Evolutionary conservation across 2,329 filamentous ascomycete genomes (phyloP), one percentile per base, ranked within the genome.

Genomic region (Sporothrix sp.): DNA sequence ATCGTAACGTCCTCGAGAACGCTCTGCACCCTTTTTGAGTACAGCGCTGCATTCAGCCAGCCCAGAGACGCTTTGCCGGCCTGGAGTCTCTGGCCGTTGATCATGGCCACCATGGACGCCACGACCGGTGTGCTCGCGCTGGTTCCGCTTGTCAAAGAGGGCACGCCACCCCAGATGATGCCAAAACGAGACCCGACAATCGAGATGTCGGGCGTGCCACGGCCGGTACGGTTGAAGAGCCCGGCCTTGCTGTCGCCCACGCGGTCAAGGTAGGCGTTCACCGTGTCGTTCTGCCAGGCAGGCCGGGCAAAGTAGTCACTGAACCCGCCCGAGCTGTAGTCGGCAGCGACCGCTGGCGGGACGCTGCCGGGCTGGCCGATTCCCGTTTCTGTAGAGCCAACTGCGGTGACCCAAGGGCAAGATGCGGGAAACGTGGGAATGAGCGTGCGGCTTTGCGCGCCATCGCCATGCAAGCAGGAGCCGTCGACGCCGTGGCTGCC

Each of bases 341-440:
- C 57, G 2, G 67, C 73, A 2, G 57, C 60, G 0, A 68, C 68
- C 4, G 65, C 60, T 3, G 58, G 56, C 2, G 56, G 57, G 4
- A 23, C 14, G 56, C 66, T 32, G 45, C 66, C 35, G 23, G 35
- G 32, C 7, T 20, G 27, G 6, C 14, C 16, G n/a, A 28, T 35
- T 10, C 36, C 46, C 11, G 27, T 28, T 4, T 49, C 44, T 1
- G 79, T 81, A 1, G 76, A 82, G 7, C 84, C 84, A 1, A 87
- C 76, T 2, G 74, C 67, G 0, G 84, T 87, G 7, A 86, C 75
- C 62, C 78, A 87, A 0, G 82, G 83, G 58, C 84, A 87, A 0
- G 75, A 74, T 0, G 75, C 76, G 0, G 84, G 84, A 64, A 86
- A 87, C 5, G 72, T 74, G 1, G 81, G 73, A 27, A 79, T 67